Base-by-base conservation (phyloP, 768 basidiomycete genomes). In the Hypsizygus marmoreus region DNA sequence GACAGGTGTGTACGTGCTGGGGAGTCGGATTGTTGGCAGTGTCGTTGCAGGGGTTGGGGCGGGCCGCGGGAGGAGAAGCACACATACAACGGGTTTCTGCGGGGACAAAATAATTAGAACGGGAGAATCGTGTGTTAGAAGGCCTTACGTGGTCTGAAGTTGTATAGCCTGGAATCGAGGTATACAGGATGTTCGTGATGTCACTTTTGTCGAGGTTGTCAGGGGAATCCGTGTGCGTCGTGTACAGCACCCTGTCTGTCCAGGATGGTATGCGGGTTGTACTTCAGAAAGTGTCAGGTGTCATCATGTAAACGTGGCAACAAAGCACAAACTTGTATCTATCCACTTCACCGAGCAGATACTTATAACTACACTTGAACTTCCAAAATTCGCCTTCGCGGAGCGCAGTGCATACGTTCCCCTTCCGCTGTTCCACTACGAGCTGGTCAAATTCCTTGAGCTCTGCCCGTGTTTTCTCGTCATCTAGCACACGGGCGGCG, bases 341-440 rank as follows among this genome's bases (percentile, higher is more conserved):
- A 59, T 94, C 89, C 16, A 91, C 82, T 58, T 88, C 79, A 9
- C 91, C 91, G 9, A 92, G 71, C 40, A 76, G 63, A 59, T 91
- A 92, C 65, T 97, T 97, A 58, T 95, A 97, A 32, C 86, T 93
- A 62, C 90, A 89, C 46, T 93, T 91, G 72, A 95, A 95, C 44
- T 72, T 74, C 80, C 86, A 89, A 60, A 97, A 88, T 16, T 87
- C 82, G n/a, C 86, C 91, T 64, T 97, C 95, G 23, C 75, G 74
- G 29, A 97, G 69, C 24, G 87, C 84, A 26, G 84, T 74, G 53
- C 92, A 86, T 4, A 82, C 77, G 10, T 71, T 77, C 23, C 85
- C 81, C 42, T 82, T 82, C 26, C 74, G 69, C 48, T 77, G 82
- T 59, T 86, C 88, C 13, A 75, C 56, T 8, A 74, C 60, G 33